These are phyloP conservation scores for Ophidiomyces ophidiicola DNA, from an alignment of 2,329 filamentous ascomycete species.

Conservation along the genomic window DNA sequence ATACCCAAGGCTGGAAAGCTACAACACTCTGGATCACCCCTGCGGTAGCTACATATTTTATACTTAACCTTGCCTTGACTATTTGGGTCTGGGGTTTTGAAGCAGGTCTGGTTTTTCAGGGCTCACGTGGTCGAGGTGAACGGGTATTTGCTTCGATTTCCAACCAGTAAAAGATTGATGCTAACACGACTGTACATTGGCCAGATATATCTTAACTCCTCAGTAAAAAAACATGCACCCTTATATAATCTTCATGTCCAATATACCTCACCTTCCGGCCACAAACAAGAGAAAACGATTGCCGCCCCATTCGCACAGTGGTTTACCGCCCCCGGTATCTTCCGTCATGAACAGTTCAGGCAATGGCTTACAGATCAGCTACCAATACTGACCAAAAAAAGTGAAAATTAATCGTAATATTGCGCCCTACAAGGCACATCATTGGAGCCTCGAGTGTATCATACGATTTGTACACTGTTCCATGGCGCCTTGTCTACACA, in stretches of 20 bases:
- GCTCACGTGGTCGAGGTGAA: conserved; percentile 55
- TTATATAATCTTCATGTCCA: conserved; percentile 62
- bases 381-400: not conserved
- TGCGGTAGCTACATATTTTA: conserved; percentile 67
- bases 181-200: not conserved
- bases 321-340: conserved; percentile 47
- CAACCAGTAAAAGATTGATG: not conserved
- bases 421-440: too few relatives aligned
- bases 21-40: conserved; percentile 71
- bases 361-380: conserved; percentile 42
- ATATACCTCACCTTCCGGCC: conserved; percentile 30
- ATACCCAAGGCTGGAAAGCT: conserved; percentile 73
- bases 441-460: too few relatives aligned
- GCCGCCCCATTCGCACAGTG: conserved; percentile 48
- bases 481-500: too few relatives aligned
- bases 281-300: conserved; percentile 38
- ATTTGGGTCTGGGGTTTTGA: conserved; percentile 79
- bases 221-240: conserved; percentile 65
- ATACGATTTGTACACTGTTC: too few relatives aligned
- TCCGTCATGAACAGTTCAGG: conserved; percentile 50
- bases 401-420: too few relatives aligned
- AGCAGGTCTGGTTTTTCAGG: conserved; percentile 68
- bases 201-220: conserved; percentile 61
- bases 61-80: conserved; percentile 66
- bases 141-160: conserved; percentile 32